A percentile compares a stretch with the other conserved stretches of the same genome.
These are phyloP conservation scores for Globisporangium camurandrum DNA, from an alignment of 352 stramenopile genomes.

Conservation along the genomic window DNA sequence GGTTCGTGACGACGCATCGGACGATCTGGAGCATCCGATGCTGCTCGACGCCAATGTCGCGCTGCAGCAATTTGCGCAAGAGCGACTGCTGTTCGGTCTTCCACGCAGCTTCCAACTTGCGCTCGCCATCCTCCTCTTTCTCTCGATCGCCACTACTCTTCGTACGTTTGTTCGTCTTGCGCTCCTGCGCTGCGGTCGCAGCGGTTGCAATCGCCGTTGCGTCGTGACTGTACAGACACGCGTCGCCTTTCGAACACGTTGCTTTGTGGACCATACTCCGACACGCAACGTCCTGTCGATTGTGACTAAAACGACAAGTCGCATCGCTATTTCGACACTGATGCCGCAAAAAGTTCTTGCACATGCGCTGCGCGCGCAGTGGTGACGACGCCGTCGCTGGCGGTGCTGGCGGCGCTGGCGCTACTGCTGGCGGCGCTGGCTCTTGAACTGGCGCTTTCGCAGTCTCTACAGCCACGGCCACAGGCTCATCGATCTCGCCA, in stretches of 20 bases:
- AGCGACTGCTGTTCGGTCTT: constrained; percentile 59
- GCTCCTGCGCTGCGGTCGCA: constrained; percentile 17
- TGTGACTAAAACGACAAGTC: constrained; percentile 75
- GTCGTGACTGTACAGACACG: constrained; percentile 61
- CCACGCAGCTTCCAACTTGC: constrained; percentile 49
- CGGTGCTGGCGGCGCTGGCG: no score
- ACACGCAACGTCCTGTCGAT: constrained; percentile 50
- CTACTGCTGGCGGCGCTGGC: no score
- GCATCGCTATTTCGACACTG: constrained; percentile 47
- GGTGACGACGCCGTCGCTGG: constrained; percentile 13
- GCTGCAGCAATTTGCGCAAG: constrained; percentile 65
- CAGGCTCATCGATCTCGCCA: constrained; percentile 33
- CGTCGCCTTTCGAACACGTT: constrained; percentile 40
- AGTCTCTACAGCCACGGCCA: constrained; percentile 7
- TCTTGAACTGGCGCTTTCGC: constrained; percentile 12
- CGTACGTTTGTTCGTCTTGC: constrained; percentile 24
- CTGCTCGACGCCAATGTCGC: constrained; percentile 64
- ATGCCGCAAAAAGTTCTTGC: constrained; percentile 59
- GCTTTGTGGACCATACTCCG: constrained; percentile 48
- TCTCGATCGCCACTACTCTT: no score
- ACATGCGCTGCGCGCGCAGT: constrained; percentile 21
- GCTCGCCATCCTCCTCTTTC: no score
- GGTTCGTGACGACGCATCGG: constrained; percentile 42
- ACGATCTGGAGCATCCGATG: constrained; percentile 74
- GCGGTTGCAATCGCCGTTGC: constrained; percentile 18